Conservation (phyloP, 2,329 filamentous ascomycete species). For the Clarireedia monteithiana region DNA sequence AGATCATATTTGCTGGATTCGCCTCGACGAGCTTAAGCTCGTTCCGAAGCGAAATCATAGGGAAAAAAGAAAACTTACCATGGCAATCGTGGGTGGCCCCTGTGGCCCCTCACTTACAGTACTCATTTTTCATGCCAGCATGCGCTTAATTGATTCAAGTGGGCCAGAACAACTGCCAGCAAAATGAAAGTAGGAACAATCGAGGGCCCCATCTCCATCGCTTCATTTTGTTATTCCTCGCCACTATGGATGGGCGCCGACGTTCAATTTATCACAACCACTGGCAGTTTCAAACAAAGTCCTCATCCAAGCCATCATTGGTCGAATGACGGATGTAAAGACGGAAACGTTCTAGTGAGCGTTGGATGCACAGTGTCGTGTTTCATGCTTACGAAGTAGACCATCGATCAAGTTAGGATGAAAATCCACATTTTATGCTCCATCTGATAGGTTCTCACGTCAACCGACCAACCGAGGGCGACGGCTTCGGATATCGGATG, state of each 20-base stretch:
- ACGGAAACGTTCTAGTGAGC: neutral
- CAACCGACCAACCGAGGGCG: neutral
- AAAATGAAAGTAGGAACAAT: too few species aligned
- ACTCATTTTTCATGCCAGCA: too few species aligned
- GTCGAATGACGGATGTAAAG: neutral
- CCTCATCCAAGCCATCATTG: neutral
- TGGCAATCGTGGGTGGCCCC: too few species aligned
- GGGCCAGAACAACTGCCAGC: too few species aligned
- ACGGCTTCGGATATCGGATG: neutral
- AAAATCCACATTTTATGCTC: neutral
- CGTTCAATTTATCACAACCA: neutral
- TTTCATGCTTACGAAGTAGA: neutral
- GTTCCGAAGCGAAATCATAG: too few species aligned
- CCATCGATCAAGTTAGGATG: neutral
- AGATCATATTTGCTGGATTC: too few species aligned
- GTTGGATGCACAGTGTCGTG: neutral
- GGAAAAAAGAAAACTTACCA: too few species aligned
- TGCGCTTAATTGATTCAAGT: too few species aligned
- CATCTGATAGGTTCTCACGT: neutral
- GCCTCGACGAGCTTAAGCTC: too few species aligned
- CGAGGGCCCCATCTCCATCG: too few species aligned
- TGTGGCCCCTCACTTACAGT: too few species aligned
- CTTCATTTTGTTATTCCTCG: too few species aligned
- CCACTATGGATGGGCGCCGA: neutral
- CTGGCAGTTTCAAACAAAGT: neutral